Evolutionary conservation across 345 rosid species (phyloP).

Genomic region (Eucalyptus regnans): DNA sequence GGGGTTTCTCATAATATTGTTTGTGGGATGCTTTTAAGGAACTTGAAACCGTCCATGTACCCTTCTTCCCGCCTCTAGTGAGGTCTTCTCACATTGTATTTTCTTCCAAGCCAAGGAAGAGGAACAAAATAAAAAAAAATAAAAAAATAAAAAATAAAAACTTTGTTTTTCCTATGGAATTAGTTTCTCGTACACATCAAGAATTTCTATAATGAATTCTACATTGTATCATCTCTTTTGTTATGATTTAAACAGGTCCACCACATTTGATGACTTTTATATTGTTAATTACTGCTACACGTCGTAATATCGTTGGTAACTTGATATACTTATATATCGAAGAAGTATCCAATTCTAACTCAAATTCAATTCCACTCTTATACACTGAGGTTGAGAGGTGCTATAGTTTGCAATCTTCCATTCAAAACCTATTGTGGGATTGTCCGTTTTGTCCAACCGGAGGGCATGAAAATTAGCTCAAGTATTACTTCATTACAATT

Average conservation of each 20-base stretch:
- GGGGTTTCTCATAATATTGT: not conserved
- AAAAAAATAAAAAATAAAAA: not conserved
- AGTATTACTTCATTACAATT: not conserved
- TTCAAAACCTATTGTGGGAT: not conserved
- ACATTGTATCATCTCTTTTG: not conserved
- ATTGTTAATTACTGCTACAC: accelerated
- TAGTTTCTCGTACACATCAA: not conserved
- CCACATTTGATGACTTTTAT: not conserved
- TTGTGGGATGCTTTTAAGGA: not conserved
- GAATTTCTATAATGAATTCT: not conserved
- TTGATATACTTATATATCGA: accelerated
- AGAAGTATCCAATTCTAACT: not conserved
- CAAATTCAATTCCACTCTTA: not conserved
- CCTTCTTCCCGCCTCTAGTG: not conserved
- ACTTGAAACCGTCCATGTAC: not conserved
- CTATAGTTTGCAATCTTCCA: not conserved
- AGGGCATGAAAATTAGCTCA: not conserved
- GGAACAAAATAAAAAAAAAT: not conserved
- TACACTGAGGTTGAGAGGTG: not conserved
- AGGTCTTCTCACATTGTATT: not conserved
- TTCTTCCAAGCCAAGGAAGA: not conserved
- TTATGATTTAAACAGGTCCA: not conserved
- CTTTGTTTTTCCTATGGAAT: not conserved
- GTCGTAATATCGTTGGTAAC: accelerated
- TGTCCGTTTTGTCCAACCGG: accelerated